Conservation (phyloP, 805 yeast genomes). For the Barnettozyma wickerhamii region DNA sequence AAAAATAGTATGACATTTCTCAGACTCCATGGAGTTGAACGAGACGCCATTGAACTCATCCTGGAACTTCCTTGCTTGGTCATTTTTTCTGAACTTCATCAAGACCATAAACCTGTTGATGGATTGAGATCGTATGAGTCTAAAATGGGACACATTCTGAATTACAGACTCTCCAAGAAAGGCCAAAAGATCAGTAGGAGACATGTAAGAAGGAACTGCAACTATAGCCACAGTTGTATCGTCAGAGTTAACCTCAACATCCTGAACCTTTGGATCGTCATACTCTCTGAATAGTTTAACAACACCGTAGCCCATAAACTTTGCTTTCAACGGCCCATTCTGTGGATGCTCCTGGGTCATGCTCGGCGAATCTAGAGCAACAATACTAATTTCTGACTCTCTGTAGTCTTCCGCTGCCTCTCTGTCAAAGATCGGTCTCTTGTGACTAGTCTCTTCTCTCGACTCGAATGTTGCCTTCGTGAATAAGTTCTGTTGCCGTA, state of each 20-base stretch:
- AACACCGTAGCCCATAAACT: conserved; percentile 68
- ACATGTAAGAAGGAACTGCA: conserved; percentile 85
- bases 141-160: conserved; percentile 58
- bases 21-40: conserved; percentile 88
- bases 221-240: conserved; percentile 70
- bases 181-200: conserved; percentile 79
- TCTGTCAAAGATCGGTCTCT: not conserved
- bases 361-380: conserved; percentile 20
- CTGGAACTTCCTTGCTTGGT: conserved; percentile 60
- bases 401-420: conserved; percentile 17
- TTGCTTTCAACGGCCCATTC: conserved; percentile 36
- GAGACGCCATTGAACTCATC: conserved; percentile 62
- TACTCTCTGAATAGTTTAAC: conserved; percentile 60
- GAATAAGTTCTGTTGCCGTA: conserved; percentile 3
- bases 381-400: conserved; percentile 30
- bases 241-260: conserved; percentile 39
- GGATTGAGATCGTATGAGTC: conserved; percentile 62
- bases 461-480: not conserved
- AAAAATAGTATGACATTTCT: conserved; percentile 70
- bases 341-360: not conserved
- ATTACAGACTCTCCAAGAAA: conserved; percentile 65
- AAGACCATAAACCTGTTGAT: conserved; percentile 72
- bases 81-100: conserved; percentile 60
- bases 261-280: conserved; percentile 26
- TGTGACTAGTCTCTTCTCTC: not conserved